Percentiles rank a stretch among this genome's conserved stretches.
Conservation (phyloP, 2,329 filamentous ascomycete genomes). For the Pseudopithomyces maydicus region DNA sequence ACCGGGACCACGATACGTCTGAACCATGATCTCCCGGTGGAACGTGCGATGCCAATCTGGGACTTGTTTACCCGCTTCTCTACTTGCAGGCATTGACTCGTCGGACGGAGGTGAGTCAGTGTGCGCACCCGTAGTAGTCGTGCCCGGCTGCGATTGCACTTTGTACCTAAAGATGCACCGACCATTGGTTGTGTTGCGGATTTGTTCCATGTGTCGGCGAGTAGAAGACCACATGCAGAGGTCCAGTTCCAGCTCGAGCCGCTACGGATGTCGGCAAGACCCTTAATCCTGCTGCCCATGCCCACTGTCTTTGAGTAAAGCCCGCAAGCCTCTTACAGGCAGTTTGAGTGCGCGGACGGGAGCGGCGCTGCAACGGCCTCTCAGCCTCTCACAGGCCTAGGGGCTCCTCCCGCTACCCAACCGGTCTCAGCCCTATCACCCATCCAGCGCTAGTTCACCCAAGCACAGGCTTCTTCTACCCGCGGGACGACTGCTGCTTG, state of each 20-base stretch:
- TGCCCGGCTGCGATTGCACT: background rate
- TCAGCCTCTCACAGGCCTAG: conserved; percentile 2
- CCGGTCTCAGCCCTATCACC: background rate
- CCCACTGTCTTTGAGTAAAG: background rate
- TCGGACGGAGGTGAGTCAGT: background rate
- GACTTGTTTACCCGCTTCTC: background rate
- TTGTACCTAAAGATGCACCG: background rate
- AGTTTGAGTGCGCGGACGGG: background rate
- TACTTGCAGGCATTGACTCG: background rate
- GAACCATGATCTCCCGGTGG: background rate
- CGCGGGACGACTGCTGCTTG: background rate
- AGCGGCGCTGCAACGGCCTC: background rate
- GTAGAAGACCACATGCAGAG: no score
- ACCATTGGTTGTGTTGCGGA: background rate
- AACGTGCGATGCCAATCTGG: background rate
- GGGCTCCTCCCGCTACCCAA: background rate
- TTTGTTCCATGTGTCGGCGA: no score
- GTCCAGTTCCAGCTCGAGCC: no score
- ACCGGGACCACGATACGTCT: background rate
- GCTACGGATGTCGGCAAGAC: background rate
- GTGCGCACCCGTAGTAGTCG: background rate
- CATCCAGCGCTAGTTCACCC: background rate
- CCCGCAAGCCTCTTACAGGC: background rate
- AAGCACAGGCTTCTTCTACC: background rate
- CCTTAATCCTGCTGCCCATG: no score